These are phyloP conservation scores for Neurospora sp. DNA, from an alignment of 495 filamentous ascomycete species.

Conservation along the genomic window DNA sequence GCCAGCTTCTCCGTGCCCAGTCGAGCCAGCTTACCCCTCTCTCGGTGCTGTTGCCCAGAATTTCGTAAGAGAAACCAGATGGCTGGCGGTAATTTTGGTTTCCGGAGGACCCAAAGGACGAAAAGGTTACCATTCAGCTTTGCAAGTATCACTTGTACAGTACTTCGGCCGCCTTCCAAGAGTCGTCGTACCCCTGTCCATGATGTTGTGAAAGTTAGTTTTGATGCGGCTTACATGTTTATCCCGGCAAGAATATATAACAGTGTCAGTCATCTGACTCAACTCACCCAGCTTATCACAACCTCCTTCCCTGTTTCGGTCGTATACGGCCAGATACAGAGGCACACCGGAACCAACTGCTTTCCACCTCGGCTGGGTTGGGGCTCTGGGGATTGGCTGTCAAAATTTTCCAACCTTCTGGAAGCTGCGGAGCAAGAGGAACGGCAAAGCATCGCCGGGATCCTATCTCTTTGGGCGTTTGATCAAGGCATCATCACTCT, in stretches of 20 bases:
- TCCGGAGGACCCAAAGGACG: neutral
- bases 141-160: neutral
- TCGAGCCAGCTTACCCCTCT: neutral
- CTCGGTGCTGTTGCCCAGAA: neutral
- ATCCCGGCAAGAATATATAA: neutral
- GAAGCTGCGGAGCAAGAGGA: neutral
- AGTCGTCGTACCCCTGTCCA: neutral
- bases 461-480: neutral
- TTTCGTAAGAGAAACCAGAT: neutral
- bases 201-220: neutral
- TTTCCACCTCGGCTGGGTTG: neutral
- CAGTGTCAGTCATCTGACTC: neutral
- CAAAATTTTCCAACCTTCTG: neutral
- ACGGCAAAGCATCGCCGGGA: neutral
- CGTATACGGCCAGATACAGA: neutral
- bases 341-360: neutral
- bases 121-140: neutral
- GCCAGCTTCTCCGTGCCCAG: neutral
- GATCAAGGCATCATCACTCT: neutral
- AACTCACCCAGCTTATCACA: neutral
- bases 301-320: neutral
- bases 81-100: neutral
- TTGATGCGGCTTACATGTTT: neutral
- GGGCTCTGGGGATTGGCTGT: neutral
- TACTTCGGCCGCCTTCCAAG: neutral